Conservation (phyloP, 2,329 filamentous ascomycete species). For the Lasiodiplodia sp. region DNA sequence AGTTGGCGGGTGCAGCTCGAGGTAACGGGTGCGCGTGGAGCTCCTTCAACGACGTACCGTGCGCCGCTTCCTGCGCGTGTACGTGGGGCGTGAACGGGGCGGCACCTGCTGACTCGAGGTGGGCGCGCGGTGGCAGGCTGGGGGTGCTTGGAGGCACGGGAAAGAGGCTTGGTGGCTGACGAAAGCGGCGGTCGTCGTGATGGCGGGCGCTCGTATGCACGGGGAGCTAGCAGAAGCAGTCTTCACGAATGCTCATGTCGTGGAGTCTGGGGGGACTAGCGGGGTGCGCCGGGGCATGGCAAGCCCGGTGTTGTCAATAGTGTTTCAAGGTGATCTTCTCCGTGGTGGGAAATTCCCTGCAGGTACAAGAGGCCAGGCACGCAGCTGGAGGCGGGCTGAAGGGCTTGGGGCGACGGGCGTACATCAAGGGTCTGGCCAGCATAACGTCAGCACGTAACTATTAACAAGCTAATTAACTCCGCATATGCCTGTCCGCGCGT, state of each 20-base stretch:
- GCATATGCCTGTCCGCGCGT: conserved; percentile 21
- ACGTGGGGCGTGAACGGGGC: conserved; percentile 3
- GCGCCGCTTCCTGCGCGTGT: conserved; percentile 24
- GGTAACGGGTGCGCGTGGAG: conserved; percentile 7
- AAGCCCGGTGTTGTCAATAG: conserved; percentile 2
- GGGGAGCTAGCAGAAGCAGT: conserved; percentile 9
- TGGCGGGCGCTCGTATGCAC: conserved; percentile 19
- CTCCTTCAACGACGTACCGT: conserved; percentile 15
- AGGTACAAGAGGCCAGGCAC: conserved; percentile 19
- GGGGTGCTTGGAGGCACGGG: not conserved
- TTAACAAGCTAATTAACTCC: conserved; percentile 5
- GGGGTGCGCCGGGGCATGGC: conserved; percentile 21
- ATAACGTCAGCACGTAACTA: conserved; percentile 5
- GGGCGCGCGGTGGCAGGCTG: conserved; percentile 2
- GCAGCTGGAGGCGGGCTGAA: conserved; percentile 1
- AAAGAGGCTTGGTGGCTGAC: conserved; percentile 16
- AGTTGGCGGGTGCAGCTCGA: conserved; percentile 3
- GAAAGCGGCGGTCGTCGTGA: conserved; percentile 5
- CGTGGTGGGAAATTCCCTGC: conserved; percentile 8
- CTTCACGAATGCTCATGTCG: not conserved
- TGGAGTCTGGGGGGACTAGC: conserved; percentile 10
- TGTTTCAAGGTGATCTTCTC: conserved; percentile 14
- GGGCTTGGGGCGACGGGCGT: not conserved
- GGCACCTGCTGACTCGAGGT: conserved; percentile 19
- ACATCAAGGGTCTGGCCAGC: conserved; percentile 7